Conservation (phyloP, 805 yeast genomes). For the Blastobotrys peoriensis region DNA sequence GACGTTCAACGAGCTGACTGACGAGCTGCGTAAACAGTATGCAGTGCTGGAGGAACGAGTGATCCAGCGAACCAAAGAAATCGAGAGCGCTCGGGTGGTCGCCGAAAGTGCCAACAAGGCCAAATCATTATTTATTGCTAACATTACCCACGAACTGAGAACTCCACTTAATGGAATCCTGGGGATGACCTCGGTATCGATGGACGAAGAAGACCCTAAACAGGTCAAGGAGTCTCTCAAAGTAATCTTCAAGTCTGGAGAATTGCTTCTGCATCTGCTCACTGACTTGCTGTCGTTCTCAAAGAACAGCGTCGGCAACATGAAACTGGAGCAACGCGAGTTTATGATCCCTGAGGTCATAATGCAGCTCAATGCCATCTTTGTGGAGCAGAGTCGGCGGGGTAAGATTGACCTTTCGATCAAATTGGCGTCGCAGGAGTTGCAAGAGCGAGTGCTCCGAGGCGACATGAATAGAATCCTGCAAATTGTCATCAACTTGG, state of each 20-base stretch:
- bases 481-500: conserved; percentile 85
- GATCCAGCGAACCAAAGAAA: conserved; percentile 73
- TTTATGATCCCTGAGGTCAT: conserved; percentile 73
- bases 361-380: conserved; percentile 73
- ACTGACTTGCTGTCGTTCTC: conserved; percentile 88
- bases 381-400: conserved; percentile 46
- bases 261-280: conserved; percentile 75
- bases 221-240: conserved; percentile 68
- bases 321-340: conserved; percentile 74
- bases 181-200: conserved; percentile 91
- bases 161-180: conserved; percentile 94
- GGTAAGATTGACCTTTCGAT: conserved; percentile 66
- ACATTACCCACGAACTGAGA: conserved; percentile 85
- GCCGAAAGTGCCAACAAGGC: conserved; percentile 82
- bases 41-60: conserved; percentile 84
- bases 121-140: conserved; percentile 89
- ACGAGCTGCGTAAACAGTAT: conserved; percentile 79
- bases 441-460: conserved; percentile 53
- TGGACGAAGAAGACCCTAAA: conserved; percentile 68
- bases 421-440: conserved; percentile 45
- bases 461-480: conserved; percentile 87
- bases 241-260: conserved; percentile 84
- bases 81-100: conserved; percentile 45
- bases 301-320: conserved; percentile 74
- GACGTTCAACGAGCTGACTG: conserved; percentile 88